Percentiles rank a stretch among this genome's conserved stretches.
Conservation (phyloP, 169 alveolate species). For the Cryptosporidium andersoni region DNA sequence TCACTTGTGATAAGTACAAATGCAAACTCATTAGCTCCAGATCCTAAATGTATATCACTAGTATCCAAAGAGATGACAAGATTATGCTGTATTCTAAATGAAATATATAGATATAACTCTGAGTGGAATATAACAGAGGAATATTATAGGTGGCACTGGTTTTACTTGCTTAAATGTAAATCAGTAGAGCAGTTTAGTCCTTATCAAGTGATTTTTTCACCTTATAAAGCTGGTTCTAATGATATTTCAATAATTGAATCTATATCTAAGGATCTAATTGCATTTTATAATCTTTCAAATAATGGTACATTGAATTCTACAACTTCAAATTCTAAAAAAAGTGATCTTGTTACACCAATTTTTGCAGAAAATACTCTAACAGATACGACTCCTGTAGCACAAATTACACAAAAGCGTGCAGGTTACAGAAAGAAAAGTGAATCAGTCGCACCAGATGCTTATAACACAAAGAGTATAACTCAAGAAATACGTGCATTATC, state of each 20-base stretch:
- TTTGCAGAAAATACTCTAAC: too few species aligned
- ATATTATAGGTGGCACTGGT: slow-evolving; percentile 32
- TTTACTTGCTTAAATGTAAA: slow-evolving; percentile 3
- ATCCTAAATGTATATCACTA: slow-evolving; percentile 1
- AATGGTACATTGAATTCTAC: not conserved
- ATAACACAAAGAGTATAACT: too few species aligned
- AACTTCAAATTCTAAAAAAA: not conserved
- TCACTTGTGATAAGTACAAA: too few species aligned
- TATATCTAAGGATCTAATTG: not conserved
- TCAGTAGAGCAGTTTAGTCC: not conserved
- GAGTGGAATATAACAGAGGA: slow-evolving; percentile 1
- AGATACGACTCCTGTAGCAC: too few species aligned
- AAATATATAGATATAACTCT: not conserved
- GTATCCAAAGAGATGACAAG: slow-evolving; percentile 4
- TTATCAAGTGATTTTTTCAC: not conserved
- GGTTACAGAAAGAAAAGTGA: not conserved
- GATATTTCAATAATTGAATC: not conserved
- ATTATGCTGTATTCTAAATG: not conserved
- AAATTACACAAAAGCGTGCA: too few species aligned
- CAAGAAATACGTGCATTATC: too few species aligned
- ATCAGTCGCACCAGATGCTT: too few species aligned
- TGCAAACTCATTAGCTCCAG: not conserved
- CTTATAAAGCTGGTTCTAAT: not conserved
- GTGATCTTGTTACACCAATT: not conserved
- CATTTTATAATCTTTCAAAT: not conserved